phyloP scores from a whole-genome alignment of 2,329 filamentous ascomycete species.

The Periconia digitata region DNA sequence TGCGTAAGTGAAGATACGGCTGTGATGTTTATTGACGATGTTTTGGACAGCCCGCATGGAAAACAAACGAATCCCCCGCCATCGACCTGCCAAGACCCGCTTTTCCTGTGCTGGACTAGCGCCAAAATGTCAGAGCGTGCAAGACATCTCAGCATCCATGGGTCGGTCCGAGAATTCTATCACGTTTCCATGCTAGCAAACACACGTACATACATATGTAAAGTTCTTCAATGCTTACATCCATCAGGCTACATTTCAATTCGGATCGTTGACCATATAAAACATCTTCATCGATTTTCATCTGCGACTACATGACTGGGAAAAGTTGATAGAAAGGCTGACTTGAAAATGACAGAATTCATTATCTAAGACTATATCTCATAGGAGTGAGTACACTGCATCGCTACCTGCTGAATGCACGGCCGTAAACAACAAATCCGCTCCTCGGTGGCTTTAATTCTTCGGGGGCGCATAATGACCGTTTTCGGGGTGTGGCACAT shows the following conservation, averaged over 20 bases:
- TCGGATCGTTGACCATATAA: not conserved
- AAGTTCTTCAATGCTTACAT: too few species aligned
- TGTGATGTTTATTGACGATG: conserved; percentile 31
- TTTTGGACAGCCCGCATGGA: not conserved
- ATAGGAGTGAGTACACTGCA: too few species aligned
- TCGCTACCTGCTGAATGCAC: too few species aligned
- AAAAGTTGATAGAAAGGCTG: too few species aligned
- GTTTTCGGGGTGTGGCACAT: conserved; percentile 6
- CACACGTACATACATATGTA: too few species aligned
- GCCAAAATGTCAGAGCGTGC: not conserved
- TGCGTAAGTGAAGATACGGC: conserved; percentile 10
- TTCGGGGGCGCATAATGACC: conserved; percentile 24
- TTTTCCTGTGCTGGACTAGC: not conserved
- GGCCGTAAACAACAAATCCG: too few species aligned
- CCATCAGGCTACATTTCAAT: not conserved
- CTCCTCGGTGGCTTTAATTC: not conserved
- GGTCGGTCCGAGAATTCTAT: too few species aligned
- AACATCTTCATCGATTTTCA: too few species aligned
- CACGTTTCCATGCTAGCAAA: too few species aligned
- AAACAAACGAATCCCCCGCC: conserved; percentile 22
- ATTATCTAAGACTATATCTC: too few species aligned
- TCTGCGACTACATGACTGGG: too few species aligned
- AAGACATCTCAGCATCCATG: not conserved
- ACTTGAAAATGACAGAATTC: too few species aligned
- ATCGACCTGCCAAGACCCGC: not conserved